phyloP scores from a whole-genome alignment of 495 filamentous ascomycete genomes.

The Stereocaulon alpinum region DNA sequence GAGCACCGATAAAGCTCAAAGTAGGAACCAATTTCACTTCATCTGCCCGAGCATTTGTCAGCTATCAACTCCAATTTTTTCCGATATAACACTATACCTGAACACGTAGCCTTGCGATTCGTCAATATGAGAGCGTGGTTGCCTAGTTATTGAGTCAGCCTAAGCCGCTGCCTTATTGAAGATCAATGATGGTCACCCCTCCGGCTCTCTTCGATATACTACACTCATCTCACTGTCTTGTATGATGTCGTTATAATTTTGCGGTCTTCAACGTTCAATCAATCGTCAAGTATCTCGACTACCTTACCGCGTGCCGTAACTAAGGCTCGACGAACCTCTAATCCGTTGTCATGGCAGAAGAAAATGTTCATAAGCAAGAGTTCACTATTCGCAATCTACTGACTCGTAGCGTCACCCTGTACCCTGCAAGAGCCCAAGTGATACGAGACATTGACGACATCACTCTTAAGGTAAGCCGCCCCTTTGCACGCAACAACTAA shows the following conservation, averaged over 20 bases:
- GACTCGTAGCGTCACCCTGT: slow-evolving; percentile 52
- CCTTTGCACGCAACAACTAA: not conserved
- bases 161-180: not conserved
- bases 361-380: slow-evolving; percentile 18
- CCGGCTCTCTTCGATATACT: too few species aligned
- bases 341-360: not conserved
- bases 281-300: not conserved
- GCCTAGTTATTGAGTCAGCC: not conserved
- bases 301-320: too few species aligned
- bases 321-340: not conserved
- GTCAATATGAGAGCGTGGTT: not conserved
- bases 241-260: too few species aligned
- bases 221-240: too few species aligned
- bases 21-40: too few species aligned
- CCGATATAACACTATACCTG: too few species aligned
- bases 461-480: slow-evolving; percentile 38
- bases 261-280: not conserved
- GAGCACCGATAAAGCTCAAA: too few species aligned
- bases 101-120: not conserved
- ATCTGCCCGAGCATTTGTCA: too few species aligned
- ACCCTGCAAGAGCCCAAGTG: slow-evolving; percentile 50
- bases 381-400: slow-evolving; percentile 31
- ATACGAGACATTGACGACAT: slow-evolving; percentile 54
- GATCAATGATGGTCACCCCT: too few species aligned
- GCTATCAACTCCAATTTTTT: too few species aligned